phyloP scores from a whole-genome alignment of 2,329 filamentous ascomycete genomes.

The Hymenoscyphus salicellus region DNA sequence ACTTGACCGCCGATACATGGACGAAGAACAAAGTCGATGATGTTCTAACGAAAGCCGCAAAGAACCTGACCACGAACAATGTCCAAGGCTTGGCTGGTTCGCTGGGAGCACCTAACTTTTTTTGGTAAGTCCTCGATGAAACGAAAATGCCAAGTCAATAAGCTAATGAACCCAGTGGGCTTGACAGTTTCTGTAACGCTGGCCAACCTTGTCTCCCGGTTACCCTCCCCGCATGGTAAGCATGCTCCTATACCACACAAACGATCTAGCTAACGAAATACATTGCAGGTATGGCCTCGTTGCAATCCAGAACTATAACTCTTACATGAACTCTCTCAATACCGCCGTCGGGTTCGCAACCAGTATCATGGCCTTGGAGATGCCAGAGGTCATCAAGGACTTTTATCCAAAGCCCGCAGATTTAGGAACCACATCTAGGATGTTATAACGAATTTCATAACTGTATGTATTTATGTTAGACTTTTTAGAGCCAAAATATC shows the following conservation, averaged over 20 bases:
- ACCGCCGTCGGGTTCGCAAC: constrained; percentile 18
- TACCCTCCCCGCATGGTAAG: constrained; percentile 19
- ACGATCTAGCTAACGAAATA: not conserved
- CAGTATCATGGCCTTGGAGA: constrained; percentile 5
- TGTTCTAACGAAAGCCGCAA: constrained; percentile 6
- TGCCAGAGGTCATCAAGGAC: constrained; percentile 14
- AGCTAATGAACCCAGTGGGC: constrained; percentile 11
- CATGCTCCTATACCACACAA: not conserved
- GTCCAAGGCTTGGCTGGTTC: constrained; percentile 16
- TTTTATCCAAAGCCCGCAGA: constrained; percentile 16
- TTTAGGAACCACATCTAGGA: not conserved
- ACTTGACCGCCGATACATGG: constrained; percentile 12
- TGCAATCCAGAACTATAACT: constrained; percentile 21
- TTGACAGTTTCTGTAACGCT: constrained; percentile 20
- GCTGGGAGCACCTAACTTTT: constrained; percentile 22
- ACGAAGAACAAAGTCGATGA: constrained; percentile 13
- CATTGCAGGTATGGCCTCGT: constrained; percentile 16
- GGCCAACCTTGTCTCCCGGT: constrained; percentile 21
- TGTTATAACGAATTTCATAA: not conserved
- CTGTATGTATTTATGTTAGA: not conserved
- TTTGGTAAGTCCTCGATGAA: constrained; percentile 11
- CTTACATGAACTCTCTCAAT: constrained; percentile 22
- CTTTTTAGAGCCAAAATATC: no score
- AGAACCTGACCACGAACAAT: constrained; percentile 16
- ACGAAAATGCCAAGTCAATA: no score